Evolutionary conservation across 768 basidiomycete genomes (phyloP).

Genomic region (Mycena rosella): DNA sequence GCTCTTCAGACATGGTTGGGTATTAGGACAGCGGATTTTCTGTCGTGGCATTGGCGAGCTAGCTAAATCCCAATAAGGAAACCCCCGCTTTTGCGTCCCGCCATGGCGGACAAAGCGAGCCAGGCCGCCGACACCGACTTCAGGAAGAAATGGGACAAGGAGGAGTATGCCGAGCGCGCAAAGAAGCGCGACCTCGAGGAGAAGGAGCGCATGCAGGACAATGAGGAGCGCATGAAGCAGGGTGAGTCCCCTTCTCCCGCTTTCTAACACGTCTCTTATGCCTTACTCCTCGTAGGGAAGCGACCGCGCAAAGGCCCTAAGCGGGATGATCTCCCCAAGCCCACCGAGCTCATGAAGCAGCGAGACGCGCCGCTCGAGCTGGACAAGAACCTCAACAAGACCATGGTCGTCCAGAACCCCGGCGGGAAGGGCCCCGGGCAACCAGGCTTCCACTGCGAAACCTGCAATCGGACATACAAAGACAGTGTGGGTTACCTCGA

Average conservation of each 20-base stretch:
- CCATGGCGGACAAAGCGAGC: conserved; percentile 37
- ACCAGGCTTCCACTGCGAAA: conserved; percentile 94
- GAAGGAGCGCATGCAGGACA: conserved; percentile 86
- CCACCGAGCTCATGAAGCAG: conserved; percentile 93
- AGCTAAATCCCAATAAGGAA: conserved; percentile 1
- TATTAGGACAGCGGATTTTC: neutral
- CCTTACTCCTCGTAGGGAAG: conserved; percentile 70
- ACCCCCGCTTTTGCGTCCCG: neutral
- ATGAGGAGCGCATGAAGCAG: conserved; percentile 87
- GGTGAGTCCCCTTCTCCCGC: conserved; percentile 57
- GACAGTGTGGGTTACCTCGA: conserved; percentile 95
- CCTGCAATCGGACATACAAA: conserved; percentile 92
- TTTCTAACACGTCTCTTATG: conserved; percentile 10
- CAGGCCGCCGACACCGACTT: conserved; percentile 79
- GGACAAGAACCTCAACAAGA: conserved; percentile 96
- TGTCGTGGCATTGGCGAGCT: conserved; percentile 30
- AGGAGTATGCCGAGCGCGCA: conserved; percentile 88
- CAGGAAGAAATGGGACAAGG: conserved; percentile 95
- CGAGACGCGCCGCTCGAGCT: conserved; percentile 89
- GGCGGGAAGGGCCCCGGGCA: conserved; percentile 89
- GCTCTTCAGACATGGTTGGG: conserved; percentile 49
- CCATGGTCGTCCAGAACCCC: conserved; percentile 91
- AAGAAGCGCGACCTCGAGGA: conserved; percentile 86
- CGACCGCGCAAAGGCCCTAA: conserved; percentile 73
- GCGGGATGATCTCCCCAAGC: conserved; percentile 88